Evolutionary conservation across 495 filamentous ascomycete species (phyloP).

Genomic region (Lasiosphaeris hirsuta): DNA sequence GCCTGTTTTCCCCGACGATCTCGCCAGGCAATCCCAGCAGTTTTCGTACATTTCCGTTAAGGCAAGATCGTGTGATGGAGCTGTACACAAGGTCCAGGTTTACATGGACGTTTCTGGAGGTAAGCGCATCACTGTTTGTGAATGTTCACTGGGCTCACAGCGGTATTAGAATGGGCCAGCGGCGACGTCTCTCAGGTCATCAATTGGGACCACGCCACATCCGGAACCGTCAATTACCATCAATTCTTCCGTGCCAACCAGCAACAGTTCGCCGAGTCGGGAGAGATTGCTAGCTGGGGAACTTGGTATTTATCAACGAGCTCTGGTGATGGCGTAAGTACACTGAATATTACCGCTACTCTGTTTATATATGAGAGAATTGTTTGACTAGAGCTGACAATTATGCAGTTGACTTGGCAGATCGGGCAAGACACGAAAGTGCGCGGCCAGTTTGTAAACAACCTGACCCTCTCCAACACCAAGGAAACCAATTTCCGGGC

Average conservation of each 20-base stretch:
- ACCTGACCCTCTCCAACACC: conserved; percentile 59
- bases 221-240: conserved; percentile 43
- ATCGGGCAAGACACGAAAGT: conserved; percentile 64
- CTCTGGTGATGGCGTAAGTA: conserved; percentile 34
- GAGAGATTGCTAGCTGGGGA: conserved; percentile 83
- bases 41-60: conserved; percentile 79
- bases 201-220: conserved; percentile 36
- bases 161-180: conserved; percentile 41
- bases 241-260: conserved; percentile 61
- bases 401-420: conserved; percentile 51
- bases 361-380: neutral
- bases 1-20: conserved; percentile 83
- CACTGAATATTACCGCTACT: neutral
- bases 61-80: conserved; percentile 52
- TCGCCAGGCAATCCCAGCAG: conserved; percentile 79
- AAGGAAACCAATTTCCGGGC: conserved; percentile 64
- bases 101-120: conserved; percentile 87
- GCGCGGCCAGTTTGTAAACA: conserved; percentile 61
- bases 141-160: conserved; percentile 33
- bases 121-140: conserved; percentile 55
- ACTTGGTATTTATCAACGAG: conserved; percentile 67
- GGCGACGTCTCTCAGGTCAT: conserved; percentile 37
- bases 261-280: conserved; percentile 62
- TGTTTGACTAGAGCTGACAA: conserved; percentile 14
- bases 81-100: conserved; percentile 64